Evolutionary conservation across 2,329 filamentous ascomycete genomes (phyloP).

Genomic region (Apiospora koreana): DNA sequence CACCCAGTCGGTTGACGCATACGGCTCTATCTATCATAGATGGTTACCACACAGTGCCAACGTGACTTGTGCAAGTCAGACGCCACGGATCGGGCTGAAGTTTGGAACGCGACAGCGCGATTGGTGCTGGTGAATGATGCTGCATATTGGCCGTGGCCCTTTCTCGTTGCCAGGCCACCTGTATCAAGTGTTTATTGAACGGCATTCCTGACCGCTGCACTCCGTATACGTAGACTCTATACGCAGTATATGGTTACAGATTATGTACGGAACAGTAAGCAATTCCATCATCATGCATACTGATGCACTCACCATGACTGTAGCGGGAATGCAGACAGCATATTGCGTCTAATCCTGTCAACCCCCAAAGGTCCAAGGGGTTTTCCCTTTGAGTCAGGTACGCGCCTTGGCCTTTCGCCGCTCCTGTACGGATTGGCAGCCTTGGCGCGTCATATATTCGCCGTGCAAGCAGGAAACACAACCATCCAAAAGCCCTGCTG

Average conservation of each 20-base stretch:
- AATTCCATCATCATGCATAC: neutral
- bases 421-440: neutral
- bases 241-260: neutral
- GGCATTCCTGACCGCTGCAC: neutral
- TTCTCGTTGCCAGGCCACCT: neutral
- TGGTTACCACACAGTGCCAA: conserved; percentile 8
- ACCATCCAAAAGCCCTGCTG: neutral
- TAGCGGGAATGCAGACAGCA: neutral
- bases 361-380: neutral
- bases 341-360: neutral
- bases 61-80: neutral
- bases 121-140: neutral
- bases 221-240: neutral
- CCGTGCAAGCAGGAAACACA: neutral
- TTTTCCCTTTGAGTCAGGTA: neutral
- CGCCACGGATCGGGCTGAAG: neutral
- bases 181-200: neutral
- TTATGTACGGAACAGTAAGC: conserved; percentile 1
- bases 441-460: neutral
- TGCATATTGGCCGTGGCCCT: neutral
- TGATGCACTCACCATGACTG: neutral
- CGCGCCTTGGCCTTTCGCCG: neutral
- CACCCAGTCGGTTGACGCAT: conserved; percentile 1
- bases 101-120: neutral
- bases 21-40: neutral